Conservation (phyloP, 805 yeast species). For the Metschnikowia matae region DNA sequence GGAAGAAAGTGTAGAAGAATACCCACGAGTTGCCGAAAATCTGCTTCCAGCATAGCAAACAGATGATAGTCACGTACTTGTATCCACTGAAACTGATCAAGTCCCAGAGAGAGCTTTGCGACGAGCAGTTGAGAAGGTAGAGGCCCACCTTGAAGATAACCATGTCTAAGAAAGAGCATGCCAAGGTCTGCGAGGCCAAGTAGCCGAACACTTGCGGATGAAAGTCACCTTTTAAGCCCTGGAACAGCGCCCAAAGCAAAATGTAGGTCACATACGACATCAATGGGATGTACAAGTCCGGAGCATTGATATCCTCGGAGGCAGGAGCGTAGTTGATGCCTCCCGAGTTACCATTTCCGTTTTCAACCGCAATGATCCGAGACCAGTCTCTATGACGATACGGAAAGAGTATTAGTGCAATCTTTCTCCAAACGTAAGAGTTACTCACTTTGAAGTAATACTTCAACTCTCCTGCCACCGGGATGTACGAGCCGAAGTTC, state of each 20-base stretch:
- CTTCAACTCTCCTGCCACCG: slow-evolving; percentile 55
- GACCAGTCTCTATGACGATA: slow-evolving; percentile 83
- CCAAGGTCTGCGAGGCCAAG: slow-evolving; percentile 80
- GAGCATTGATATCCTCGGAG: slow-evolving; percentile 84
- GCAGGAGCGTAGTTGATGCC: slow-evolving; percentile 63
- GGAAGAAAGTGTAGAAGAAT: slow-evolving; percentile 32
- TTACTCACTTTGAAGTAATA: slow-evolving; percentile 92
- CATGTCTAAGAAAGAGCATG: slow-evolving; percentile 75
- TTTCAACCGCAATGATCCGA: slow-evolving; percentile 38
- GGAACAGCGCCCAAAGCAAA: slow-evolving; percentile 73
- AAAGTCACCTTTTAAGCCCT: slow-evolving; percentile 84
- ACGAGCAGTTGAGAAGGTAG: slow-evolving; percentile 67
- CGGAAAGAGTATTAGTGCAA: slow-evolving; percentile 76
- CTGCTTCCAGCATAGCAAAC: slow-evolving; percentile 51
- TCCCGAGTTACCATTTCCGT: slow-evolving; percentile 14
- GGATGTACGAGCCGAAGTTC: slow-evolving; percentile 53
- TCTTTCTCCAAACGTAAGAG: slow-evolving; percentile 72
- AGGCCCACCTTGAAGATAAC: slow-evolving; percentile 74
- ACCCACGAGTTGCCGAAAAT: slow-evolving; percentile 34
- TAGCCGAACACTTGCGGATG: slow-evolving; percentile 91
- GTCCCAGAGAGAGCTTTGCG: slow-evolving; percentile 66
- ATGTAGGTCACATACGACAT: slow-evolving; percentile 92
- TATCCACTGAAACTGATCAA: slow-evolving; percentile 87
- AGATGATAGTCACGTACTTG: slow-evolving; percentile 78
- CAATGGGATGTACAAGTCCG: slow-evolving; percentile 91